Percentiles rank a stretch among this genome's conserved stretches.
phyloP scores from a whole-genome alignment of 192 early-diverging fungal species.

The Geranomyces variabilis region DNA sequence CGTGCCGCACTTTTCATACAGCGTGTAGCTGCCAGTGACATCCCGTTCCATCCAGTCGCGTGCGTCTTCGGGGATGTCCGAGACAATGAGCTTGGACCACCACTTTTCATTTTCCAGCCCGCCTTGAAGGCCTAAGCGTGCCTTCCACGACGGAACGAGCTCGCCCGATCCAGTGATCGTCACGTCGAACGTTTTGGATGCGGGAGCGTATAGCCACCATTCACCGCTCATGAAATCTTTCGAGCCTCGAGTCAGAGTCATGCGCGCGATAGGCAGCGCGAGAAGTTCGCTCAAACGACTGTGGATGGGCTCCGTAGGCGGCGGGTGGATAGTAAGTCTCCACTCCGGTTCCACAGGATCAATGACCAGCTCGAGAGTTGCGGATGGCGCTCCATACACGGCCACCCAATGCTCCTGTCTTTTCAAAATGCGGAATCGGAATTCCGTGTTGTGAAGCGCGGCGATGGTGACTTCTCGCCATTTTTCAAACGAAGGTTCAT shows the following conservation, averaged over 20 bases:
- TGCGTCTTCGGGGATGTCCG: constrained; percentile 22
- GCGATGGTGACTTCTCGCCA: constrained; percentile 32
- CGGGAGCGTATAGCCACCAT: constrained; percentile 43
- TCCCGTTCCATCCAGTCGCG: constrained; percentile 28
- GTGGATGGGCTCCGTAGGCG: constrained; percentile 18
- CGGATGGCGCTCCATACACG: constrained; percentile 32
- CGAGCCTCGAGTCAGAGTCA: constrained; percentile 23
- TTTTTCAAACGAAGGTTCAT: constrained; percentile 3
- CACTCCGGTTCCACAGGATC: constrained; percentile 37
- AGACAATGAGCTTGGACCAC: constrained; percentile 37
- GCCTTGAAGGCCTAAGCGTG: constrained; percentile 37
- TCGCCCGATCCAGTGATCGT: constrained; percentile 37
- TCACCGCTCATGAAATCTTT: constrained; percentile 28
- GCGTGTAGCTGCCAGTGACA: constrained; percentile 39
- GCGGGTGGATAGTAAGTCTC: constrained; percentile 34
- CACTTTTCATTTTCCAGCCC: constrained; percentile 36
- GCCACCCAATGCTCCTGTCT: constrained; percentile 45
- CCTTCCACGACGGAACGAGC: constrained; percentile 49
- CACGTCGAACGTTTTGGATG: constrained; percentile 34
- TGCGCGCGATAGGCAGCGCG: constrained; percentile 39
- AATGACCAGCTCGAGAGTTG: constrained; percentile 37
- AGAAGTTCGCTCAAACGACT: constrained; percentile 34
- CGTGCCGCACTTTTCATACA: constrained; percentile 50
- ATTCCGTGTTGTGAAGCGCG: constrained; percentile 29
- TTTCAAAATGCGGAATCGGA: constrained; percentile 41